Evolutionary conservation across 164 flowering plant species (phyloP).

Genomic region (Saururus chinensis): DNA sequence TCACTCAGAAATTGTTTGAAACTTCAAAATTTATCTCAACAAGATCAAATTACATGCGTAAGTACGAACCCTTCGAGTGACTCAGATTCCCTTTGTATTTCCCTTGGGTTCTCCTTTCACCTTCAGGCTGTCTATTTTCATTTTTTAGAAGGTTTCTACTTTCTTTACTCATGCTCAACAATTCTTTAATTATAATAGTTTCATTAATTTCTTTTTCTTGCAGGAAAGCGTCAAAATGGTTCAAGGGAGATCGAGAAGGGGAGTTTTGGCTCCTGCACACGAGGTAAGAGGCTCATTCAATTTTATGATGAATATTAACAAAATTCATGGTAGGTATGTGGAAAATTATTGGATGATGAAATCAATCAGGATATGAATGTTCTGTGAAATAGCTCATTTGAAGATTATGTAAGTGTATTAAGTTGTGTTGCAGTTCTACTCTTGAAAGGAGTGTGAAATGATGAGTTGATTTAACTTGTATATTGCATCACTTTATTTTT

Average conservation of each 20-base stretch:
- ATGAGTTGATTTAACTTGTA: no score
- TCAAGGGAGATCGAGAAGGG: slow-evolving; percentile 1
- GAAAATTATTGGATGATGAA: not conserved
- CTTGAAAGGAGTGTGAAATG: no score
- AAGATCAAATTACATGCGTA: no score
- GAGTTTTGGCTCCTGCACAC: slow-evolving; percentile 1
- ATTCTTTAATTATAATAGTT: not conserved
- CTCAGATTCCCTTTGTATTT: not conserved
- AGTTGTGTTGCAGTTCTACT: no score
- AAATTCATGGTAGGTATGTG: not conserved
- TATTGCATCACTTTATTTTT: no score
- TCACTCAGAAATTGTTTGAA: no score
- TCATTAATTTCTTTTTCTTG: not conserved
- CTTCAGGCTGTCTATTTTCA: not conserved
- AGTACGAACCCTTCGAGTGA: not conserved
- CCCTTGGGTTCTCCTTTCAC: not conserved
- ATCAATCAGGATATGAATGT: no score
- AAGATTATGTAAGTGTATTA: no score
- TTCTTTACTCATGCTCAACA: not conserved
- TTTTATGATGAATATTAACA: no score
- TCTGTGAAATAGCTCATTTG: no score
- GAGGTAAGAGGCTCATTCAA: slow-evolving; percentile 1
- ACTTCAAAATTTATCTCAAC: no score
- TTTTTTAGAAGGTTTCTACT: not conserved
- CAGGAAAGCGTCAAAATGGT: not conserved